These are phyloP conservation scores for Ustilago crameri DNA, from an alignment of 1,284 basidiomycete genomes.

Conservation along the genomic window DNA sequence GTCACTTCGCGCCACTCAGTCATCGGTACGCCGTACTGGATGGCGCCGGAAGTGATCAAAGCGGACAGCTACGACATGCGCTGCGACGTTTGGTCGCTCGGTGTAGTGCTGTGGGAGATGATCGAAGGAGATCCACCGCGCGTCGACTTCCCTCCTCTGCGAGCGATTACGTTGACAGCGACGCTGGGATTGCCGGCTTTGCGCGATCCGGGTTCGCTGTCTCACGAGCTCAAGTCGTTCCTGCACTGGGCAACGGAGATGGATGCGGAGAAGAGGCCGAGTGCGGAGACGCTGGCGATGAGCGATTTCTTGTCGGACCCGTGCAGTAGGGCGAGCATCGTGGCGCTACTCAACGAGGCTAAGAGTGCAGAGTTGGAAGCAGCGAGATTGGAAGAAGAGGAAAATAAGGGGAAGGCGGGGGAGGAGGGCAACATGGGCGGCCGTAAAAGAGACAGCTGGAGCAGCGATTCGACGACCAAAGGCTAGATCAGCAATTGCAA, in stretches of 20 bases:
- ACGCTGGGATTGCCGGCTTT: conserved; percentile 54
- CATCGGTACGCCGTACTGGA: conserved; percentile 62
- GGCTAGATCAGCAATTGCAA: conserved; percentile 7
- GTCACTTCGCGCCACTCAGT: conserved; percentile 39
- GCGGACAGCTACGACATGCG: conserved; percentile 50
- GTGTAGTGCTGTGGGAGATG: conserved; percentile 61
- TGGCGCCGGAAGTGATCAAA: conserved; percentile 63
- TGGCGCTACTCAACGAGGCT: conserved; percentile 37
- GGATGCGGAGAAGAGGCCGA: conserved; percentile 52
- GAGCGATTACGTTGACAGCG: conserved; percentile 60
- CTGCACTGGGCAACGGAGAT: conserved; percentile 60
- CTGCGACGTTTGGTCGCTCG: conserved; percentile 60
- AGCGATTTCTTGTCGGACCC: conserved; percentile 51
- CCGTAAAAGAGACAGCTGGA: conserved; percentile 40
- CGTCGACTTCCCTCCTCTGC: conserved; percentile 56
- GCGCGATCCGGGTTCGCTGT: conserved; percentile 23
- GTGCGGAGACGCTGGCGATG: conserved; percentile 53
- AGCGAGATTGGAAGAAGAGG: conserved; percentile 14
- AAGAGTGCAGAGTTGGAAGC: conserved; percentile 29
- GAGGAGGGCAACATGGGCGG: background rate
- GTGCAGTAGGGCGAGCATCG: conserved; percentile 40
- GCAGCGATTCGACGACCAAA: conserved; percentile 50
- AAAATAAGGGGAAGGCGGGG: background rate
- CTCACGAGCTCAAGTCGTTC: conserved; percentile 56
- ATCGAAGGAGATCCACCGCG: conserved; percentile 60